A percentile compares a stretch with the other conserved stretches of the same genome.
Evolutionary conservation across 306 rosid genomes (phyloP).

Genomic region (Malus orientalis): DNA sequence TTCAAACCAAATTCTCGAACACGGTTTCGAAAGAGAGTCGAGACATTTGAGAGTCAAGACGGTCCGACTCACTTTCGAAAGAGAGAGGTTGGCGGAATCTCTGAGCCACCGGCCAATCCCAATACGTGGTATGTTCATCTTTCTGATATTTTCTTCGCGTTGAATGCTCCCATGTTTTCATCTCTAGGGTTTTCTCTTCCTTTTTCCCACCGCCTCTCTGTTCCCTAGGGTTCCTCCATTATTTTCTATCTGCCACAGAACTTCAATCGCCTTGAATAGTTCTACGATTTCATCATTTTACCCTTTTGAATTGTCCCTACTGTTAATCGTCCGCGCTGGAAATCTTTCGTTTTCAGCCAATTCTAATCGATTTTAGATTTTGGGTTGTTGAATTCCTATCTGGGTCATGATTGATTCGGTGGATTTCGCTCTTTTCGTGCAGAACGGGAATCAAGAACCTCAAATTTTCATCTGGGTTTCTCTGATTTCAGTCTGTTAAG

Average conservation of each 20-base stretch:
- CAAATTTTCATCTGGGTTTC: conserved; percentile 3
- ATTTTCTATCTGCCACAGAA: not conserved
- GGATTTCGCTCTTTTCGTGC: not conserved
- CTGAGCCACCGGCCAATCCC: conserved; percentile 6
- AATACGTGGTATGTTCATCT: conserved; percentile 18
- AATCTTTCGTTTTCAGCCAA: not conserved
- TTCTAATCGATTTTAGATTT: not conserved
- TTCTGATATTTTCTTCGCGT: not conserved
- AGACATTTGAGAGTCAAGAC: not conserved
- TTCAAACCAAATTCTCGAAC: no score
- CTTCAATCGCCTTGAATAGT: not conserved
- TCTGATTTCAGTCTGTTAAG: not conserved
- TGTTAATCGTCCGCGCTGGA: not conserved
- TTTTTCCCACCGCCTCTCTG: not conserved
- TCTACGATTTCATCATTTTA: not conserved
- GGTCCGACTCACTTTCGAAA: not conserved
- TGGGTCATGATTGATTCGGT: not conserved
- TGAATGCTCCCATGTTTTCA: conserved; percentile 1
- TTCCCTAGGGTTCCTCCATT: not conserved
- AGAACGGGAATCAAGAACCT: not conserved
- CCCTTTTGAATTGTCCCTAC: not conserved
- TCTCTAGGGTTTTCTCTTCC: not conserved
- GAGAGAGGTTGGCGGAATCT: conserved; percentile 14
- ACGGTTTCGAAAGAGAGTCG: no score
- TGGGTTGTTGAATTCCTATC: not conserved